phyloP scores from a whole-genome alignment of 257 asterid genomes.

The Penstemon davidsonii region DNA sequence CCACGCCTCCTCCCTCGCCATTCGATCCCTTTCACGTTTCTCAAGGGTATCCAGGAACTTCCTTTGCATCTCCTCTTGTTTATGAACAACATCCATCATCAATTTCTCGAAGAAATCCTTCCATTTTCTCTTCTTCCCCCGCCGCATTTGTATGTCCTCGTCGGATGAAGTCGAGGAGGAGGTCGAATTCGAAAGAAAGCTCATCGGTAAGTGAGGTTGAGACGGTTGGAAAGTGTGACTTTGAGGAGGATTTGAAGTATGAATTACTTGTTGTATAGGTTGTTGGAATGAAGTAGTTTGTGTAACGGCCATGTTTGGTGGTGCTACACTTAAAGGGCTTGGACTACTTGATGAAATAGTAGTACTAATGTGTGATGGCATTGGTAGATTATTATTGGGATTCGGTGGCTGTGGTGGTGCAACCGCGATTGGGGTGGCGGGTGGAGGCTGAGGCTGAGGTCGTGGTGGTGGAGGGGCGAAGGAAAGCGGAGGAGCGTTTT shows the following conservation, averaged over 20 bases:
- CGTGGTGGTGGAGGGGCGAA: conserved; percentile 42
- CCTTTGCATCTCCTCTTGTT: conserved; percentile 83
- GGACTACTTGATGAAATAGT: conserved; percentile 65
- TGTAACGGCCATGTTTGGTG: conserved; percentile 24
- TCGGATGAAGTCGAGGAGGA: conserved; percentile 87
- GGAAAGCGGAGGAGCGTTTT: conserved; percentile 38
- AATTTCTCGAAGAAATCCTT: conserved; percentile 67
- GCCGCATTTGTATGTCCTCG: conserved; percentile 63
- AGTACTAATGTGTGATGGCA: conserved; percentile 28
- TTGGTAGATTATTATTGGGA: conserved; percentile 9
- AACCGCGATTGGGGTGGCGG: conserved; percentile 22
- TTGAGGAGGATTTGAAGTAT: conserved; percentile 26
- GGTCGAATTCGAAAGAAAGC: conserved; percentile 48
- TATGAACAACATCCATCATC: conserved; percentile 61
- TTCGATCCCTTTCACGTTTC: conserved; percentile 74
- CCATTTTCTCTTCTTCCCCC: conserved; percentile 77
- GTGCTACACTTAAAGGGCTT: conserved; percentile 36
- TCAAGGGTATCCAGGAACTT: conserved; percentile 70
- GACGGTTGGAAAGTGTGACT: conserved; percentile 13
- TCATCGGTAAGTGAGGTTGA: conserved; percentile 23
- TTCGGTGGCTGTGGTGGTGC: conserved; percentile 19
- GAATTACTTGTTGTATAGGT: conserved; percentile 15
- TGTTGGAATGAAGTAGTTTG: conserved; percentile 29
- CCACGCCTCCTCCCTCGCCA: conserved; percentile 84
- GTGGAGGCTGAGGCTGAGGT: conserved; percentile 31